Conservation (phyloP, 192 early-diverging fungal genomes). For the Coemansia sp. region DNA sequence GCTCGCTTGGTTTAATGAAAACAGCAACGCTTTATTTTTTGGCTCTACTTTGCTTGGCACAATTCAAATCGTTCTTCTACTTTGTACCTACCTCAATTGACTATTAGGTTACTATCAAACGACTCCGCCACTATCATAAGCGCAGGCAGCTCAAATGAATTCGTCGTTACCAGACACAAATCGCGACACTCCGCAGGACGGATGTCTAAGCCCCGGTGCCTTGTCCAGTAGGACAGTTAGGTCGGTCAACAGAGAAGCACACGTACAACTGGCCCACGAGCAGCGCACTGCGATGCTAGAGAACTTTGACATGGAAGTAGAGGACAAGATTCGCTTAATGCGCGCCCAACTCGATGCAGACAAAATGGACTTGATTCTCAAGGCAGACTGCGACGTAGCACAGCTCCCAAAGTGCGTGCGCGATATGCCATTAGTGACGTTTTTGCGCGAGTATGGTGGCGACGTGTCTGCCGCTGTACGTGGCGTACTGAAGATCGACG, state of each 20-base stretch:
- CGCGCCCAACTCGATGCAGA: conserved; percentile 45
- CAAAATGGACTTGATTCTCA: conserved; percentile 40
- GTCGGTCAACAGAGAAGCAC: conserved; percentile 20
- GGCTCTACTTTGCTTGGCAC: not conserved
- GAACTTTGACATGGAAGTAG: conserved; percentile 55
- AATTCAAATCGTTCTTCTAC: not conserved
- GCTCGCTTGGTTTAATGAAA: not conserved
- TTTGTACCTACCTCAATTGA: not conserved
- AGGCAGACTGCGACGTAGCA: conserved; percentile 52
- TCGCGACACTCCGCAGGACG: conserved; percentile 8
- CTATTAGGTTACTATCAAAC: not conserved
- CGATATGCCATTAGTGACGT: conserved; percentile 44
- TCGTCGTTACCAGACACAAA: conserved; percentile 1
- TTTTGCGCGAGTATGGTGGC: conserved; percentile 45
- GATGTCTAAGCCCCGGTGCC: conserved; percentile 20
- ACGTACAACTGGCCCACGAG: conserved; percentile 35
- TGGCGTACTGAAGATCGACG: conserved; percentile 32
- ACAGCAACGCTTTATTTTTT: not conserved
- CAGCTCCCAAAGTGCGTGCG: conserved; percentile 50
- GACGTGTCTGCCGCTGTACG: conserved; percentile 45
- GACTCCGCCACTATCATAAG: not conserved
- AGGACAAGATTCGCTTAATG: conserved; percentile 55
- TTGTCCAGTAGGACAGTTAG: conserved; percentile 19
- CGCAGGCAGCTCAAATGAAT: not conserved
- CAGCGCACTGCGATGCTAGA: conserved; percentile 52